A percentile compares a stretch with the other conserved stretches of the same genome.
Evolutionary conservation across 345 rosid genomes (phyloP).

Genomic region (Draba incana): DNA sequence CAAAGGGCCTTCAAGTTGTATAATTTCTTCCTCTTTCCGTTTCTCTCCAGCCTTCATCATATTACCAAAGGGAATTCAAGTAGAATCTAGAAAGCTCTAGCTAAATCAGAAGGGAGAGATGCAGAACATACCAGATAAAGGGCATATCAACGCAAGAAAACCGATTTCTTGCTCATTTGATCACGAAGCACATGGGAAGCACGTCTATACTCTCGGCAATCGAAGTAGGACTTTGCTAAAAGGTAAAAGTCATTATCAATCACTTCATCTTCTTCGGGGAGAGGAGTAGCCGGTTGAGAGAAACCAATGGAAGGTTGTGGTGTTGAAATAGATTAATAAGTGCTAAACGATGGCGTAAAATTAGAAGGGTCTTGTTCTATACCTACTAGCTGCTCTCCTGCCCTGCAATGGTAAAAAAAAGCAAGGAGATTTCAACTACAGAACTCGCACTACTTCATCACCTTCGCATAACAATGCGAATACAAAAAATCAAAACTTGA

Average conservation of each 20-base stretch:
- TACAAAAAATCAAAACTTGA: neutral
- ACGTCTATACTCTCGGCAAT: constrained; percentile 82
- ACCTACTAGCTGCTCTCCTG: constrained; percentile 90
- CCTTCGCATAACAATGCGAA: constrained; percentile 8
- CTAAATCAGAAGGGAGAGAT: constrained; percentile 5
- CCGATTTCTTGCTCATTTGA: constrained; percentile 76
- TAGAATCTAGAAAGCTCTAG: too few species aligned
- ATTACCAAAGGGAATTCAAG: constrained; percentile 12
- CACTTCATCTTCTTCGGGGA: constrained; percentile 78
- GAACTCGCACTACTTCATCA: neutral
- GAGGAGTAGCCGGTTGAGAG: constrained; percentile 76
- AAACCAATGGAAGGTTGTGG: constrained; percentile 71
- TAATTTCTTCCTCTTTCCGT: constrained; percentile 92
- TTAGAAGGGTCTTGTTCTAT: constrained; percentile 89
- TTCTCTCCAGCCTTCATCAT: constrained; percentile 85
- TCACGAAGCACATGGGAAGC: constrained; percentile 85
- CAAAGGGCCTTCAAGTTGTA: constrained; percentile 88
- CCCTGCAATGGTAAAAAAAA: constrained; percentile 54
- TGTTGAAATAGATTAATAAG: constrained; percentile 71
- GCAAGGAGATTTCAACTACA: neutral
- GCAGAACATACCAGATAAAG: constrained; percentile 75
- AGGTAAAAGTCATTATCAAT: constrained; percentile 81
- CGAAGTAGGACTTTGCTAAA: constrained; percentile 85
- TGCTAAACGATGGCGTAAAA: constrained; percentile 75
- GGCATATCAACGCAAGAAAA: constrained; percentile 88